phyloP scores from a whole-genome alignment of 192 early-diverging fungal species.

The Coemansia sp. region DNA sequence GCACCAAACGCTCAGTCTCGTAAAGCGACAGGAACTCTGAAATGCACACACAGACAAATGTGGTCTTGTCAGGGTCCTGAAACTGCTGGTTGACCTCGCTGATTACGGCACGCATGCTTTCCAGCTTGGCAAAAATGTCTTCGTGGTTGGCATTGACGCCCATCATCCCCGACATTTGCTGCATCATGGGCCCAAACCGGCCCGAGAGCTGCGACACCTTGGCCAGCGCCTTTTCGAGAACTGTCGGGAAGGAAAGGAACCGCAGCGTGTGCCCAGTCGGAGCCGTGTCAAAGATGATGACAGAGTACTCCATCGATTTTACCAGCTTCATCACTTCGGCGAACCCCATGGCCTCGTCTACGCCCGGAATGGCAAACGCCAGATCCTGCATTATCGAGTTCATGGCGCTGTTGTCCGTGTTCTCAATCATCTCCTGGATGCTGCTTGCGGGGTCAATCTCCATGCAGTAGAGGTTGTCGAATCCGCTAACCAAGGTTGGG shows the following conservation, averaged over 20 bases:
- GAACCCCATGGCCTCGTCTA: slow-evolving; percentile 99
- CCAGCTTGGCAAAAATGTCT: slow-evolving; percentile 93
- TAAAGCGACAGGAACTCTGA: slow-evolving; percentile 99
- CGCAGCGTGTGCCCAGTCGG: slow-evolving; percentile 99
- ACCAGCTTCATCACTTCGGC: slow-evolving; percentile 99
- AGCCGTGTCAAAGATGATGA: slow-evolving; percentile 98
- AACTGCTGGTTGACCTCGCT: slow-evolving; percentile 99
- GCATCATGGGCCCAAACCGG: slow-evolving; percentile 94
- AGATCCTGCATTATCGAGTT: slow-evolving; percentile 93
- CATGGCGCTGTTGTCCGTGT: slow-evolving; percentile 67
- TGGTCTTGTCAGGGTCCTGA: slow-evolving; percentile 98
- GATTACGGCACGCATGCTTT: slow-evolving; percentile 93
- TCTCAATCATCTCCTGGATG: slow-evolving; percentile 98
- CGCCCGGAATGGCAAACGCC: slow-evolving; percentile 98
- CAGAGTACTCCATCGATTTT: slow-evolving; percentile 98
- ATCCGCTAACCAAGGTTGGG: slow-evolving; percentile 91
- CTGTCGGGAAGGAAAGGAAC: slow-evolving; percentile 95
- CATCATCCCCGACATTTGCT: slow-evolving; percentile 81
- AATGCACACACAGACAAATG: slow-evolving; percentile 99
- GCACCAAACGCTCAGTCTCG: slow-evolving; percentile 99
- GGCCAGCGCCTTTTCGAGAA: slow-evolving; percentile 95
- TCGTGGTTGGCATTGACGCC: slow-evolving; percentile 79
- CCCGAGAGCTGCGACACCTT: slow-evolving; percentile 92
- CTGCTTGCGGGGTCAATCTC: slow-evolving; percentile 98
- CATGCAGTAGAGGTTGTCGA: slow-evolving; percentile 96